Conservation (phyloP, 1,139 yeast genomes). For the Saccharomyces hybrid region DNA sequence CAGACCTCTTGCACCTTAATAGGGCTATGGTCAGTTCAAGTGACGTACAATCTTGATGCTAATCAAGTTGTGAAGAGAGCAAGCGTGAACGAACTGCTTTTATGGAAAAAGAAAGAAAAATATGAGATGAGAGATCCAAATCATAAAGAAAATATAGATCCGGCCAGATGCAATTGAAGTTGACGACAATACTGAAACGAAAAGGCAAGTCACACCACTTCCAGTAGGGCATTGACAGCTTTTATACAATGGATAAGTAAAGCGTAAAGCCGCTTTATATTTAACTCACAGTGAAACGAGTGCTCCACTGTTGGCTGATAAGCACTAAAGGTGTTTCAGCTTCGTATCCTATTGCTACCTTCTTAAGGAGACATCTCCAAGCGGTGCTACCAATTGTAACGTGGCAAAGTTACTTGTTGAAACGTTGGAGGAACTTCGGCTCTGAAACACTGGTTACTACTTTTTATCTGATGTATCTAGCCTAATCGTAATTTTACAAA, state of each 20-base stretch:
- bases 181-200: neutral
- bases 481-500: neutral
- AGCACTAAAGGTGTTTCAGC: neutral
- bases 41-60: neutral
- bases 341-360: neutral
- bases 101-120: neutral
- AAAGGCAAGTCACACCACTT: neutral
- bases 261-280: neutral
- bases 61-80: neutral
- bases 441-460: neutral
- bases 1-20: neutral
- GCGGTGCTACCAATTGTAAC: neutral
- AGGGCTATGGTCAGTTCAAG: neutral
- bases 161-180: neutral
- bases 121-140: neutral
- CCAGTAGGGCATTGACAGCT: neutral
- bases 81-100: neutral
- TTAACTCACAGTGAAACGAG: neutral
- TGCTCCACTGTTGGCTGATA: neutral
- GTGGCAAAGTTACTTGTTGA: neutral
- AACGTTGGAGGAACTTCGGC: neutral
- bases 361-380: neutral
- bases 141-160: neutral
- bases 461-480: neutral
- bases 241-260: neutral